Conservation (phyloP, 1,284 basidiomycete species). For the Melampsora abietis-canadensis region DNA sequence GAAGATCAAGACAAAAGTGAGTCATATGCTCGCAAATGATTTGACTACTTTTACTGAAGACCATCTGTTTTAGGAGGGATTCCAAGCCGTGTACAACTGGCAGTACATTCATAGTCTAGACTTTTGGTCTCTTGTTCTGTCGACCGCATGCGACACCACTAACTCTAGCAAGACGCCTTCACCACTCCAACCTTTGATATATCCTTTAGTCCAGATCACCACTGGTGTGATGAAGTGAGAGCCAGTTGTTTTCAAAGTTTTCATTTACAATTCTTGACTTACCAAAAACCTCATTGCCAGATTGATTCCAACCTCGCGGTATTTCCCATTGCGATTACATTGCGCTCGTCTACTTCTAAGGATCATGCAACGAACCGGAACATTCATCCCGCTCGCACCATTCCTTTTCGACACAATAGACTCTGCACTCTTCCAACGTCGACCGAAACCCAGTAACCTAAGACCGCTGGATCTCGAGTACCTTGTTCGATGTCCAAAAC, state of each 20-base stretch:
- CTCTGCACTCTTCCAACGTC: constrained; percentile 69
- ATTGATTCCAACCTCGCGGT: constrained; percentile 74
- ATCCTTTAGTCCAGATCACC: constrained; percentile 90
- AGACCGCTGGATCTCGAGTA: constrained; percentile 85
- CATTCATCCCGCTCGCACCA: constrained; percentile 83
- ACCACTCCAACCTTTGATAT: constrained; percentile 81
- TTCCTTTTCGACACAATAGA: constrained; percentile 81
- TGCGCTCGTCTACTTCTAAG: constrained; percentile 69
- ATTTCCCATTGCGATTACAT: constrained; percentile 76
- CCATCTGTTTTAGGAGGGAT: constrained; percentile 65
- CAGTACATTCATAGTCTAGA: constrained; percentile 93
- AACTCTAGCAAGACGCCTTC: constrained; percentile 63
- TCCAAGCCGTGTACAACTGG: constrained; percentile 95
- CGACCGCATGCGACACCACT: constrained; percentile 68
- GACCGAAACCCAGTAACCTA: constrained; percentile 80
- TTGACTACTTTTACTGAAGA: constrained; percentile 49
- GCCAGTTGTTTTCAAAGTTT: constrained; percentile 44
- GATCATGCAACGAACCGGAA: constrained; percentile 71
- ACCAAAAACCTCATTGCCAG: constrained; percentile 56
- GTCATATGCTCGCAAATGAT: constrained; percentile 40
- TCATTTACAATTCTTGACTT: constrained; percentile 7
- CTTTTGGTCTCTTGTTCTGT: constrained; percentile 92
- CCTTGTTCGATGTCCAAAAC: constrained; percentile 78
- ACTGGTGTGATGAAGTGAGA: constrained; percentile 83
- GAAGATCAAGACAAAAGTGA: constrained; percentile 77